phyloP scores from a whole-genome alignment of 331 rosid genomes.

The Malus hybrid region DNA sequence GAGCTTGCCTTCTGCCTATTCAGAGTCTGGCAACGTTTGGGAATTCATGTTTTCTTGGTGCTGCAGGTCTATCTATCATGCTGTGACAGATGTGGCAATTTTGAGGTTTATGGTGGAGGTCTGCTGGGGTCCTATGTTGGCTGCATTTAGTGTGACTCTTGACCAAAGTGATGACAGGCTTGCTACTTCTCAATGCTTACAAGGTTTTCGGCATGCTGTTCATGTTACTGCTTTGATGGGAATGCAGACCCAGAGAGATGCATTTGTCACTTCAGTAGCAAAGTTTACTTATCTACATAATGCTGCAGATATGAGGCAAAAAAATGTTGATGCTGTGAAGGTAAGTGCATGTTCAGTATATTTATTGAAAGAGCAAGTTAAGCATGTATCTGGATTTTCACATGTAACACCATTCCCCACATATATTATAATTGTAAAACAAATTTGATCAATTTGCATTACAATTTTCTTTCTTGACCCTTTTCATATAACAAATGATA shows the following conservation, averaged over 20 bases:
- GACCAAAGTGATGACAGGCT: constrained; percentile 97
- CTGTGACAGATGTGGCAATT: constrained; percentile 90
- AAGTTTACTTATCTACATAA: constrained; percentile 92
- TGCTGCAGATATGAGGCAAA: constrained; percentile 99
- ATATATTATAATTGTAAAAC: neutral
- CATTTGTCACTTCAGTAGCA: constrained; percentile 96
- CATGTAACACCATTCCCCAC: neutral
- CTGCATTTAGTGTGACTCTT: constrained; percentile 95
- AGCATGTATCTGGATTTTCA: neutral
- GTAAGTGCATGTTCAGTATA: constrained; percentile 30
- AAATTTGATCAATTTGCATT: neutral
- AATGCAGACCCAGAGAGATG: constrained; percentile 98
- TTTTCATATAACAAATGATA: neutral
- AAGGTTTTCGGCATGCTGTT: constrained; percentile 89
- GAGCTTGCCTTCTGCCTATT: constrained; percentile 11
- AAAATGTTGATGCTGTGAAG: constrained; percentile 99
- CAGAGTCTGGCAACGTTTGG: neutral
- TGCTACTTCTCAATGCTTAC: constrained; percentile 86
- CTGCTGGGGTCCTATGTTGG: constrained; percentile 99
- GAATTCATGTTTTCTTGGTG: constrained; percentile 20
- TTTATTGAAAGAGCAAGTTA: neutral
- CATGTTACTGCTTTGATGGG: constrained; percentile 95
- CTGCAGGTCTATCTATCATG: constrained; percentile 85
- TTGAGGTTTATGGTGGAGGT: constrained; percentile 98
- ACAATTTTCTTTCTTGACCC: neutral